Percentiles rank a stretch among this genome's conserved stretches.
phyloP scores from a whole-genome alignment of 352 stramenopile genomes.

The Lagenidium sp. region DNA sequence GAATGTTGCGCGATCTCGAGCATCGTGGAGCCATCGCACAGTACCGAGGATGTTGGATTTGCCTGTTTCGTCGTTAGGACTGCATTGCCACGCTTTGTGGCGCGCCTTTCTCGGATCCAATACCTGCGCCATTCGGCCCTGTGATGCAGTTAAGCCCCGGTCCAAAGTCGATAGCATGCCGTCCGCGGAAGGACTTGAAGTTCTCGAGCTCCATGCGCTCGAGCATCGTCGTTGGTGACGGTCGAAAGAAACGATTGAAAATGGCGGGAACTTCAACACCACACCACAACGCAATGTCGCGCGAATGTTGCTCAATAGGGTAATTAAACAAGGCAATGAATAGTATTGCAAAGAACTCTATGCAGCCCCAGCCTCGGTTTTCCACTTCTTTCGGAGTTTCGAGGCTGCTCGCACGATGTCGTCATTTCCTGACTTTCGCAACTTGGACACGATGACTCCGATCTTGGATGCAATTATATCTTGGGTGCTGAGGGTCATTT shows the following conservation, averaged over 20 bases:
- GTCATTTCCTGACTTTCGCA: constrained; percentile 71
- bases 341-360: no score
- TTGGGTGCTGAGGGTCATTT: constrained; percentile 55
- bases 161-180: constrained; percentile 19
- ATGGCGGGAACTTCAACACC: constrained; percentile 1
- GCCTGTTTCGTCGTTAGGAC: constrained; percentile 7
- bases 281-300: not conserved
- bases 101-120: no score
- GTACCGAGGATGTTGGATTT: constrained; percentile 41
- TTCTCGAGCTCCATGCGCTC: constrained; percentile 29
- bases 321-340: no score
- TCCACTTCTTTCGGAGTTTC: constrained; percentile 75
- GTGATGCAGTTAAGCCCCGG: constrained; percentile 31
- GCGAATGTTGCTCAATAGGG: no score
- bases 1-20: no score
- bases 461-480: constrained; percentile 80
- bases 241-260: not conserved
- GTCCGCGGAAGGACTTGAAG: constrained; percentile 32
- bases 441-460: constrained; percentile 58
- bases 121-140: constrained; percentile 28
- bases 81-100: no score
- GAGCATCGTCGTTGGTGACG: constrained; percentile 15
- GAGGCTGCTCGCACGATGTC: constrained; percentile 44
- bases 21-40: no score
- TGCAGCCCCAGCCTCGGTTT: constrained; percentile 27